A percentile compares a stretch with the other conserved stretches of the same genome.
These are phyloP conservation scores for Lentinula edodes DNA, from an alignment of 768 basidiomycete genomes.

Conservation along the genomic window DNA sequence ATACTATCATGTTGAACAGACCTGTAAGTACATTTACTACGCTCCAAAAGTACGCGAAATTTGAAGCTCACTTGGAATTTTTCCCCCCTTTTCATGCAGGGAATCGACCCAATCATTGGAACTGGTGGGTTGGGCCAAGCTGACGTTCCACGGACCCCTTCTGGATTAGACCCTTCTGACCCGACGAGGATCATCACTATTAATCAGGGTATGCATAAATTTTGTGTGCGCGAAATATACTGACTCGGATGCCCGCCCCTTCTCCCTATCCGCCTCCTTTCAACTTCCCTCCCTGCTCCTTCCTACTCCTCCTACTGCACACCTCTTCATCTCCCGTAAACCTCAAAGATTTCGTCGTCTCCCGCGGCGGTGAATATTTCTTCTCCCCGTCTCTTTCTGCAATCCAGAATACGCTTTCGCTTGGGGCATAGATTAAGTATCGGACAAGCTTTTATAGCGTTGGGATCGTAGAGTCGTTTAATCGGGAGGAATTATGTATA, in stretches of 20 bases:
- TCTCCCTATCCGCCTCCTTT: too few species aligned
- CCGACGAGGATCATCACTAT: conserved; percentile 3
- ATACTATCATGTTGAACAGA: background rate
- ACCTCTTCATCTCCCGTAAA: background rate
- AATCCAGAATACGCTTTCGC: conserved; percentile 7
- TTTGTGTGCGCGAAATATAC: background rate
- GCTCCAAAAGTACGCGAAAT: too few species aligned
- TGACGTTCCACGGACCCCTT: background rate
- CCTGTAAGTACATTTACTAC: background rate
- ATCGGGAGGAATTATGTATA: too few species aligned
- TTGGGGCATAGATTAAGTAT: too few species aligned
- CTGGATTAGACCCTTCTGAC: conserved; percentile 6
- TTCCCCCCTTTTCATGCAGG: background rate
- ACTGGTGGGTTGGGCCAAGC: background rate
- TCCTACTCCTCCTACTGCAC: background rate
- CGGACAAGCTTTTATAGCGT: background rate
- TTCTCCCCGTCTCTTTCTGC: conserved; percentile 25
- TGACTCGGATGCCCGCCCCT: too few species aligned
- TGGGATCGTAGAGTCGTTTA: too few species aligned
- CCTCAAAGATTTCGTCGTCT: conserved; percentile 15
- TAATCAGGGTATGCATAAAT: background rate
- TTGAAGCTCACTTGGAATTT: background rate
- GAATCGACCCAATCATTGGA: conserved; percentile 12
- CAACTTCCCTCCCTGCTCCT: background rate
- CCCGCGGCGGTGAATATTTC: conserved; percentile 24